phyloP scores from a whole-genome alignment of 257 asterid genomes.

The Nicotiana tabacum region DNA sequence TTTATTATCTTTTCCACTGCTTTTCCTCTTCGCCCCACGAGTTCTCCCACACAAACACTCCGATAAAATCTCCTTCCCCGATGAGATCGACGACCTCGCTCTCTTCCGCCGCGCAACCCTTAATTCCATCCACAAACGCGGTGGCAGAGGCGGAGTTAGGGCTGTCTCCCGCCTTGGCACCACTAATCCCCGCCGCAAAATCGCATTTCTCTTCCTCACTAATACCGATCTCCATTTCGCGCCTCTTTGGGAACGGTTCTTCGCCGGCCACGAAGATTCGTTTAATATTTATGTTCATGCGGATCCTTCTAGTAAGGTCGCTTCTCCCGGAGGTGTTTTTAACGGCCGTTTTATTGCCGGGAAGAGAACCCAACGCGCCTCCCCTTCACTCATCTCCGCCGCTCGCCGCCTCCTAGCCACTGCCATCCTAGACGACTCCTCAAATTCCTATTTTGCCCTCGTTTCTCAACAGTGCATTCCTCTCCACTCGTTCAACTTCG shows the following conservation, averaged over 20 bases:
- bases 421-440: conserved; percentile 59
- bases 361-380: conserved; percentile 44
- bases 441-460: conserved; percentile 55
- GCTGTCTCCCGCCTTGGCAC: conserved; percentile 25
- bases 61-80: conserved; percentile 37
- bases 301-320: conserved; percentile 40
- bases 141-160: not conserved
- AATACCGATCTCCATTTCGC: conserved; percentile 65
- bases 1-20: conserved; percentile 45
- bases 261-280: conserved; percentile 19
- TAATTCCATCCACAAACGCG: conserved; percentile 14
- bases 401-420: conserved; percentile 76
- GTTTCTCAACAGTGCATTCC: conserved; percentile 70
- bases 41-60: conserved; percentile 36
- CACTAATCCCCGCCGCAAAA: conserved; percentile 36
- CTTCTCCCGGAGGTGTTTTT: conserved; percentile 54
- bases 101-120: conserved; percentile 62
- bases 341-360: conserved; percentile 45
- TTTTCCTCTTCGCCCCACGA: conserved; percentile 41
- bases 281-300: conserved; percentile 66
- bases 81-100: conserved; percentile 62
- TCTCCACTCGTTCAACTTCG: conserved; percentile 47
- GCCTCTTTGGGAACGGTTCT: conserved; percentile 63
- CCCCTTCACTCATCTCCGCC: conserved; percentile 71
- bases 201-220: conserved; percentile 71